Evolutionary conservation across 2,329 filamentous ascomycete genomes (phyloP).

Genomic region (Decorospora gaudefroyi): DNA sequence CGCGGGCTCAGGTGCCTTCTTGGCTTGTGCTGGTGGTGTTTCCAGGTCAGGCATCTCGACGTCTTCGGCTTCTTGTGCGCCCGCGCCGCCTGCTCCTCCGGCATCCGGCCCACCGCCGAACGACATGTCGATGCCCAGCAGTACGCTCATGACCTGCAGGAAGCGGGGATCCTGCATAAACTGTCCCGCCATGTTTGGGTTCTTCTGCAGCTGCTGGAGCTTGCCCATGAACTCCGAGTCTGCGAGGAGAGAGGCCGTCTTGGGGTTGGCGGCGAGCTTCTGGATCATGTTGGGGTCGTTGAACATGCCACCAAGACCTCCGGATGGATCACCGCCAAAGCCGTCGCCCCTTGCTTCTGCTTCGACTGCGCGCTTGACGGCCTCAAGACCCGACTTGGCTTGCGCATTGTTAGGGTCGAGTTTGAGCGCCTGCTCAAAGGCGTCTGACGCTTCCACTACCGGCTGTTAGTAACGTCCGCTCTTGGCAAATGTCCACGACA

Average conservation of each 20-base stretch:
- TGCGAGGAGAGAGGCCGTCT: constrained; percentile 79
- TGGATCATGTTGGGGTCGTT: constrained; percentile 86
- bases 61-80: constrained; percentile 64
- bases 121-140: constrained; percentile 92
- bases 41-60: constrained; percentile 76
- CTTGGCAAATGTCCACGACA: constrained; percentile 23
- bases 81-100: constrained; percentile 46
- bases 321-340: constrained; percentile 66
- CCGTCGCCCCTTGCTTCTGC: constrained; percentile 69
- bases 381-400: constrained; percentile 83
- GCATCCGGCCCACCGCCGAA: constrained; percentile 61
- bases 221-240: constrained; percentile 90
- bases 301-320: constrained; percentile 89
- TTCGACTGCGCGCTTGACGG: constrained; percentile 87
- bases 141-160: constrained; percentile 88
- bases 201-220: constrained; percentile 77
- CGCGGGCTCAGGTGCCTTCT: constrained; percentile 54
- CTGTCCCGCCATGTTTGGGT: constrained; percentile 77
- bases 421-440: constrained; percentile 94
- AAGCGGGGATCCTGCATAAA: constrained; percentile 89
- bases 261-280: constrained; percentile 92
- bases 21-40: constrained; percentile 60
- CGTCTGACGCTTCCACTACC: constrained; percentile 76
- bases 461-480: constrained; percentile 18
- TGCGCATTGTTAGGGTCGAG: constrained; percentile 89